Conservation (phyloP, 2,329 filamentous ascomycete species). For the Nothopassalora personata region DNA sequence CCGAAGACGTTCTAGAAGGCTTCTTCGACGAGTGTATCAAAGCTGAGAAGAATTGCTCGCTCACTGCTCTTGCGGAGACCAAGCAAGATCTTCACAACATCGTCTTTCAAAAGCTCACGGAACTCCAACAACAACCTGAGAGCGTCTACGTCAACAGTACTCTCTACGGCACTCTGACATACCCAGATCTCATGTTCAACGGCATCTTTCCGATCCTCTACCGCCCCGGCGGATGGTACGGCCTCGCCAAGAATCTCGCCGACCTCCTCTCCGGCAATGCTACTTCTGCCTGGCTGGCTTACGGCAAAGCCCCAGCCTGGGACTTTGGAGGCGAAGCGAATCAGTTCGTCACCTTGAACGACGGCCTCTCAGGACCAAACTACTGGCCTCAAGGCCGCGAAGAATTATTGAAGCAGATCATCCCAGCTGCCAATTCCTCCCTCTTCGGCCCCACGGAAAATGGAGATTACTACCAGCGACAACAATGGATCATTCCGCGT, state of each 20-base stretch:
- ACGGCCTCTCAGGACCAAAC: slow-evolving; percentile 13
- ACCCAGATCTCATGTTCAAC: slow-evolving; percentile 11
- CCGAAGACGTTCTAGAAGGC: slow-evolving; percentile 50
- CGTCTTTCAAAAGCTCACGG: slow-evolving; percentile 13
- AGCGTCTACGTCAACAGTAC: slow-evolving; percentile 21
- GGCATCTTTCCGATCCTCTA: slow-evolving; percentile 20
- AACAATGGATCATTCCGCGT: slow-evolving; percentile 16
- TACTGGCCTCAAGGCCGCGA: slow-evolving; percentile 19
- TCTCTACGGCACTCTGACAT: slow-evolving; percentile 15
- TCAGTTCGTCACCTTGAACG: slow-evolving; percentile 16
- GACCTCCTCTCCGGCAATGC: slow-evolving; percentile 19
- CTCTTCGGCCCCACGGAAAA: slow-evolving; percentile 19
- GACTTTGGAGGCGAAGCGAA: slow-evolving; percentile 21
- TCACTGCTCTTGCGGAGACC: slow-evolving; percentile 11
- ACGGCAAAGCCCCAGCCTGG: slow-evolving; percentile 9
- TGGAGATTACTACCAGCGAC: slow-evolving; percentile 12
- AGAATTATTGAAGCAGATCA: slow-evolving; percentile 13
- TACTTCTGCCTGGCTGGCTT: slow-evolving; percentile 17
- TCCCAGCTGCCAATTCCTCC: slow-evolving; percentile 14
- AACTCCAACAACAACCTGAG: slow-evolving; percentile 20
- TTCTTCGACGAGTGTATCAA: slow-evolving; percentile 53
- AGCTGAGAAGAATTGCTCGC: slow-evolving; percentile 36
- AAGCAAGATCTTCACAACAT: slow-evolving; percentile 14
- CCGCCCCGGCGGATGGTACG: slow-evolving; percentile 19
- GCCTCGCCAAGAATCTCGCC: slow-evolving; percentile 17